These are phyloP conservation scores for Suillus clintonianus DNA, from an alignment of 768 basidiomycete genomes.

Conservation along the genomic window DNA sequence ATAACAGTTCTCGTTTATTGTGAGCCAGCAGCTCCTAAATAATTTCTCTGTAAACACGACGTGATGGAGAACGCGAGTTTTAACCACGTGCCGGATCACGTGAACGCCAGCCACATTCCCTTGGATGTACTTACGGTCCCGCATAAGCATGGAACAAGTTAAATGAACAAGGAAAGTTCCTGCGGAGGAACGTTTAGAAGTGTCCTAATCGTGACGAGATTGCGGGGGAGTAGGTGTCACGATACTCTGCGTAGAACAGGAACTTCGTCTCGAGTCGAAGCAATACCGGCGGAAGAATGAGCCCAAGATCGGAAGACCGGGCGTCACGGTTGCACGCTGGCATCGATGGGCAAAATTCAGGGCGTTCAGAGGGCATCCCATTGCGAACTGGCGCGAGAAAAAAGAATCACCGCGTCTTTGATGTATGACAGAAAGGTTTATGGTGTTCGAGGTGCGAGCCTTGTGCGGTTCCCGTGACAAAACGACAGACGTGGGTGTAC, in stretches of 20 bases:
- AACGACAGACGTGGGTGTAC: background rate
- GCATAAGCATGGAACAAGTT: background rate
- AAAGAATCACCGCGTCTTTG: background rate
- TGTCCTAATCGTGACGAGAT: conserved; percentile 1
- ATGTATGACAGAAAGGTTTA: background rate
- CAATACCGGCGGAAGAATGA: background rate
- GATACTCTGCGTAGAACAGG: background rate
- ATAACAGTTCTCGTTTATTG: background rate
- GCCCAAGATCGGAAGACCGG: background rate
- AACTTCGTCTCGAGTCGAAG: background rate
- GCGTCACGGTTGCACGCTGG: background rate
- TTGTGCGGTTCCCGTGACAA: conserved; percentile 3
- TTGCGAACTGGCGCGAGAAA: background rate
- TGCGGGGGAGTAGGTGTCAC: background rate
- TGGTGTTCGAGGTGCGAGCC: background rate
- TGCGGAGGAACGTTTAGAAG: background rate
- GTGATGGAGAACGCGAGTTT: background rate
- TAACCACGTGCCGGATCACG: background rate
- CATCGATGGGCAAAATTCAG: background rate
- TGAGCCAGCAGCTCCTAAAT: background rate
- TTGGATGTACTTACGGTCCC: background rate
- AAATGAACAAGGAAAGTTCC: background rate
- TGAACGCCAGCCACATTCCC: background rate
- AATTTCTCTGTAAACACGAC: background rate
- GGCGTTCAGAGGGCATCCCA: background rate